A percentile compares a stretch with the other conserved stretches of the same genome.
Evolutionary conservation across 1,139 yeast genomes (phyloP).

Genomic region (Geotrichum macrosporum): DNA sequence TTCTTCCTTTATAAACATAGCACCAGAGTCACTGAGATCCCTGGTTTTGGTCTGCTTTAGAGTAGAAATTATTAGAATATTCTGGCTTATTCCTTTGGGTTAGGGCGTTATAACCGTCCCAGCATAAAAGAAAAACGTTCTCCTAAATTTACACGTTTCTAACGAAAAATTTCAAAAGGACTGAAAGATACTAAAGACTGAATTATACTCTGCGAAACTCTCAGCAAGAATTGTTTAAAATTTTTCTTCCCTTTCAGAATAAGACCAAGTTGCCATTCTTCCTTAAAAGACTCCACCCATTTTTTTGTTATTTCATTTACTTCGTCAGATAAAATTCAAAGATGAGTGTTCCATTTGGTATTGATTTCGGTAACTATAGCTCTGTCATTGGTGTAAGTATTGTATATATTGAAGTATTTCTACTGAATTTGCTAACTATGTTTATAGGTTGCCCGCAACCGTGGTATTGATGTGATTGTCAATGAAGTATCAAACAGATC

Average conservation of each 20-base stretch:
- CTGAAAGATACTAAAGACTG: conserved; percentile 13
- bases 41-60: too few species aligned
- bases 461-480: conserved; percentile 97
- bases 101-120: too few species aligned
- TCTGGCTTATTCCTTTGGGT: too few species aligned
- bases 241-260: conserved; percentile 1
- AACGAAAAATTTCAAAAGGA: background rate
- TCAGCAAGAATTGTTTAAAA: conserved; percentile 6
- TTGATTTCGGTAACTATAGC: conserved; percentile 93
- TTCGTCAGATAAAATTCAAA: conserved; percentile 23
- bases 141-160: background rate
- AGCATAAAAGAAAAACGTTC: background rate
- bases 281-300: conserved; percentile 1
- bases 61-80: too few species aligned
- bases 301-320: background rate
- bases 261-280: background rate
- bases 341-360: conserved; percentile 92
- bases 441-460: conserved; percentile 76
- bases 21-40: too few species aligned
- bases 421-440: conserved; percentile 1
- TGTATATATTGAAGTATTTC: background rate
- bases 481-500: conserved; percentile 97
- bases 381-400: conserved; percentile 65
- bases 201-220: conserved; percentile 12
- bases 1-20: too few species aligned